Conservation (phyloP, 306 rosid genomes). For the Crotalaria pallida region DNA sequence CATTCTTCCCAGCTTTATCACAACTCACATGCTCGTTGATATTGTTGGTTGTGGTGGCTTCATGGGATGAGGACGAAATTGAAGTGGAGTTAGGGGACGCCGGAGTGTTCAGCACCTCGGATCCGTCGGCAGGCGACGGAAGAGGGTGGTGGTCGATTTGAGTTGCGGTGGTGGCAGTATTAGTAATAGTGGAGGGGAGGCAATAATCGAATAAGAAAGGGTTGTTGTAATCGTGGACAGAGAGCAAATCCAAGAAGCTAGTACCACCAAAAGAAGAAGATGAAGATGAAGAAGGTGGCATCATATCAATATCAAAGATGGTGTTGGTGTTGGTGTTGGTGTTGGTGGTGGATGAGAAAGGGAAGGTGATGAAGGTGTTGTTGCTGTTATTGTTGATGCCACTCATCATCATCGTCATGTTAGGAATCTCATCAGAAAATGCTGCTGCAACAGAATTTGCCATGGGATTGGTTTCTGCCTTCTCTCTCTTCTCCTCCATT, state of each 20-base stretch:
- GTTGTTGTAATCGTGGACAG: constrained; percentile 13
- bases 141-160: neutral
- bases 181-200: constrained; percentile 29
- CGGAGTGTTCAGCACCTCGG: constrained; percentile 70
- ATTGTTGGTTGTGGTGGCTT: constrained; percentile 21
- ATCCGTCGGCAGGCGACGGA: constrained; percentile 42
- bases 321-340: constrained; percentile 3
- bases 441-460: constrained; percentile 28
- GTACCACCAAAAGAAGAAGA: constrained; percentile 5
- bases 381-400: too few relatives aligned
- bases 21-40: constrained; percentile 11
- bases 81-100: constrained; percentile 62
- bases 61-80: constrained; percentile 65
- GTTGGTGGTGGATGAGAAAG: neutral
- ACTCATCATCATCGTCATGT: neutral
- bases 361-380: neutral
- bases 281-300: neutral
- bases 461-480: constrained; percentile 27
- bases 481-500: constrained; percentile 62
- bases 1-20: constrained; percentile 7
- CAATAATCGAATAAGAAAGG: constrained; percentile 48
- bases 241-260: constrained; percentile 49
- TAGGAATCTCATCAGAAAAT: constrained; percentile 52
- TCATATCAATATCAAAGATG: constrained; percentile 55
- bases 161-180: neutral